Conservation (phyloP, 345 rosid species). For the Syzygium oleosum region DNA sequence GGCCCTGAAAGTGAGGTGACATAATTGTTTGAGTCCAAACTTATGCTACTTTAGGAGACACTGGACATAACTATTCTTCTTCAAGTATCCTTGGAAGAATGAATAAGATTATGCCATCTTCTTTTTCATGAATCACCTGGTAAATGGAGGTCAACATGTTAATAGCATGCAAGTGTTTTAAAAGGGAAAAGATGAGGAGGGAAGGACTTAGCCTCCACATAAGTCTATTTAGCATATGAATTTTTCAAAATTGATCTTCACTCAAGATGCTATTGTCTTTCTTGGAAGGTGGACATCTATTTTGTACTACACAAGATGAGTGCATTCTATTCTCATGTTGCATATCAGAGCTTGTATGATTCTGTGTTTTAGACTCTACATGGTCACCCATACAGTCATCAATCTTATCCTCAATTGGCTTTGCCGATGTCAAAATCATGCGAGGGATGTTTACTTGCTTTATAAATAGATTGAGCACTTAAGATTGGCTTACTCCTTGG, state of each 20-base stretch:
- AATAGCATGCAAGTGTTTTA: neutral
- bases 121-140: neutral
- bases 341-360: neutral
- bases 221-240: neutral
- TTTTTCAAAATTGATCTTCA: neutral
- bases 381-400: neutral
- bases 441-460: neutral
- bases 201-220: neutral
- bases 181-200: neutral
- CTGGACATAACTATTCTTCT: neutral
- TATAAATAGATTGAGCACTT: neutral
- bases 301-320: neutral
- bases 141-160: neutral
- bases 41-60: neutral
- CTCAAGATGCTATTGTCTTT: neutral
- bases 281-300: neutral
- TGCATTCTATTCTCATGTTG: neutral
- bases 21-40: neutral
- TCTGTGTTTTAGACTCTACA: neutral
- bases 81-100: neutral
- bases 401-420: neutral
- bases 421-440: neutral
- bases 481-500: neutral
- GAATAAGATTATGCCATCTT: neutral
- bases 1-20: neutral